Evolutionary conservation across 257 asterid genomes (phyloP).

Genomic region (Verbena officinalis): DNA sequence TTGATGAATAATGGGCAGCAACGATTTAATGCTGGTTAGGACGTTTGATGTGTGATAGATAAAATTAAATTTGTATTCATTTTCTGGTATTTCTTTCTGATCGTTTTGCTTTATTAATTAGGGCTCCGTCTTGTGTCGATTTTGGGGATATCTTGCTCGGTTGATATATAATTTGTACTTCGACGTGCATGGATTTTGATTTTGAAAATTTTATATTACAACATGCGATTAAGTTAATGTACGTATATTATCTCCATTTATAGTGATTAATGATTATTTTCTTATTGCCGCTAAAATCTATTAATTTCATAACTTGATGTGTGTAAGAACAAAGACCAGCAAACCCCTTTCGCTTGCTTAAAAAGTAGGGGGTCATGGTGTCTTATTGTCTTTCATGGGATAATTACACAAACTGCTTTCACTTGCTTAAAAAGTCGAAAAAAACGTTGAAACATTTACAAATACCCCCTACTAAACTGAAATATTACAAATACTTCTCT

Average conservation of each 20-base stretch:
- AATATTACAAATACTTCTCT: no score
- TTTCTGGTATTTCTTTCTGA: background rate
- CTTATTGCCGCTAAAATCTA: no score
- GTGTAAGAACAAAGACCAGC: no score
- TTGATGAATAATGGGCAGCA: background rate
- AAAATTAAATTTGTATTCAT: background rate
- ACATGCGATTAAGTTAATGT: slow-evolving; percentile 3
- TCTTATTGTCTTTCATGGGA: no score
- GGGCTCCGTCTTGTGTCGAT: background rate
- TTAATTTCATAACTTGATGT: no score
- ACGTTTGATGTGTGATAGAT: background rate
- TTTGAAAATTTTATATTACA: background rate
- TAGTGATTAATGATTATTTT: no score
- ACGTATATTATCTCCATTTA: background rate
- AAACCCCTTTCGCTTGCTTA: no score
- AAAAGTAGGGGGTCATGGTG: no score
- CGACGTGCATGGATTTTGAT: slow-evolving; percentile 2
- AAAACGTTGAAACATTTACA: no score
- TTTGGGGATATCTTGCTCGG: background rate
- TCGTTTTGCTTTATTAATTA: background rate
- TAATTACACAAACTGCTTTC: no score
- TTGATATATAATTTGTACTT: background rate
- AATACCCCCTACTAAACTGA: no score
- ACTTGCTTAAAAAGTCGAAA: no score
- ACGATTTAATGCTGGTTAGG: background rate